Conservation (phyloP, 768 basidiomycete genomes). For the Auricularia sp. region DNA sequence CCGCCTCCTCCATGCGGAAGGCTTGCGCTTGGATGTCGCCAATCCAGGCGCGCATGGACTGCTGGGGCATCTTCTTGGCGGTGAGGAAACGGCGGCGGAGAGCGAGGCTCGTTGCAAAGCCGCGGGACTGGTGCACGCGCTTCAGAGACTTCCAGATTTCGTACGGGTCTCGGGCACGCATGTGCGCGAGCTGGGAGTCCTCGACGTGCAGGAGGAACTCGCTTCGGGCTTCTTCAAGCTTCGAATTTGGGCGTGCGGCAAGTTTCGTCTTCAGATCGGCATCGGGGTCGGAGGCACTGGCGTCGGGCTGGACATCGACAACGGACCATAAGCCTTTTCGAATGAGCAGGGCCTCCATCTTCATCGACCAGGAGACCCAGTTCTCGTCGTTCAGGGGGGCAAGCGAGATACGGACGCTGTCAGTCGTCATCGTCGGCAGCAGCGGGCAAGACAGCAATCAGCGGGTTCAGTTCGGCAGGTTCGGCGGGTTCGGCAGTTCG, state of each 20-base stretch:
- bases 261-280: background rate
- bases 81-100: constrained; percentile 15
- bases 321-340: constrained; percentile 14
- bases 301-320: background rate
- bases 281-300: background rate
- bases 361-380: constrained; percentile 14
- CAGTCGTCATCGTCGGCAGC: background rate
- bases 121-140: constrained; percentile 19
- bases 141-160: constrained; percentile 18
- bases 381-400: constrained; percentile 13
- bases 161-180: constrained; percentile 10
- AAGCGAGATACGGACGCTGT: background rate
- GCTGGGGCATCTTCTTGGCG: constrained; percentile 12
- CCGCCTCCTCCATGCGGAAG: constrained; percentile 13
- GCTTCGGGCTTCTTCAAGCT: constrained; percentile 10
- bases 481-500: background rate
- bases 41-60: constrained; percentile 20
- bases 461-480: background rate
- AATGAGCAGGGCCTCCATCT: constrained; percentile 11
- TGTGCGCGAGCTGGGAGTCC: constrained; percentile 17
- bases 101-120: constrained; percentile 19
- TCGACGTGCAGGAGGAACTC: constrained; percentile 19
- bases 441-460: background rate
- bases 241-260: background rate
- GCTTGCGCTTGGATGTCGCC: constrained; percentile 14